phyloP scores from a whole-genome alignment of 2,329 filamentous ascomycete genomes.

The Aureobasidium sp. region DNA sequence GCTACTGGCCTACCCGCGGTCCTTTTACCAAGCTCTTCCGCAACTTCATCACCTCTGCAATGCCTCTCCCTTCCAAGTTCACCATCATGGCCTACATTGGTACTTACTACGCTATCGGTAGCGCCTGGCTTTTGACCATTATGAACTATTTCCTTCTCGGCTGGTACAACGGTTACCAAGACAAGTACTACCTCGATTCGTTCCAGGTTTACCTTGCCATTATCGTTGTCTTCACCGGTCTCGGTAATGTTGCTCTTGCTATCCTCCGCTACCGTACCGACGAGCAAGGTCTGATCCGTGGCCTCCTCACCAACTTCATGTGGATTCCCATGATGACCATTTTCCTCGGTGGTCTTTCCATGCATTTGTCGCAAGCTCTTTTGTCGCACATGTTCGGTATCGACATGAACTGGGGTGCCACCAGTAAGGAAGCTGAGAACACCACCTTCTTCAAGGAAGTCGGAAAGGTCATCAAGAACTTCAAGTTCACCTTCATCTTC shows the following conservation, averaged over 20 bases:
- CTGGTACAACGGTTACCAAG: slow-evolving; percentile 68
- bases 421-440: slow-evolving; percentile 49
- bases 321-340: slow-evolving; percentile 48
- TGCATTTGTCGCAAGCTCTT: slow-evolving; percentile 33
- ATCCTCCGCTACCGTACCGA: slow-evolving; percentile 64
- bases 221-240: slow-evolving; percentile 66
- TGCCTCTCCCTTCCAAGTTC: slow-evolving; percentile 66
- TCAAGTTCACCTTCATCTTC: slow-evolving; percentile 47
- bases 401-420: slow-evolving; percentile 44
- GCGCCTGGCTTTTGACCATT: slow-evolving; percentile 64
- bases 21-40: slow-evolving; percentile 75
- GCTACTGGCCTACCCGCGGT: slow-evolving; percentile 62
- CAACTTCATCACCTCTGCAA: slow-evolving; percentile 62
- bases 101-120: slow-evolving; percentile 71
- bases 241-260: slow-evolving; percentile 64
- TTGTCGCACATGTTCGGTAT: slow-evolving; percentile 32
- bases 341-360: slow-evolving; percentile 32
- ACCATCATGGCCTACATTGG: slow-evolving; percentile 70
- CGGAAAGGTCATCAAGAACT: slow-evolving; percentile 45
- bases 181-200: slow-evolving; percentile 71
- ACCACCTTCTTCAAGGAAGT: slow-evolving; percentile 50
- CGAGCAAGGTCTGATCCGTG: slow-evolving; percentile 50
- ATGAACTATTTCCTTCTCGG: slow-evolving; percentile 69
- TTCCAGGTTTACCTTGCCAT: slow-evolving; percentile 77
- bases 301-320: slow-evolving; percentile 49